phyloP scores from a whole-genome alignment of 2,329 filamentous ascomycete genomes.

The Tricladium varicosporioides region DNA sequence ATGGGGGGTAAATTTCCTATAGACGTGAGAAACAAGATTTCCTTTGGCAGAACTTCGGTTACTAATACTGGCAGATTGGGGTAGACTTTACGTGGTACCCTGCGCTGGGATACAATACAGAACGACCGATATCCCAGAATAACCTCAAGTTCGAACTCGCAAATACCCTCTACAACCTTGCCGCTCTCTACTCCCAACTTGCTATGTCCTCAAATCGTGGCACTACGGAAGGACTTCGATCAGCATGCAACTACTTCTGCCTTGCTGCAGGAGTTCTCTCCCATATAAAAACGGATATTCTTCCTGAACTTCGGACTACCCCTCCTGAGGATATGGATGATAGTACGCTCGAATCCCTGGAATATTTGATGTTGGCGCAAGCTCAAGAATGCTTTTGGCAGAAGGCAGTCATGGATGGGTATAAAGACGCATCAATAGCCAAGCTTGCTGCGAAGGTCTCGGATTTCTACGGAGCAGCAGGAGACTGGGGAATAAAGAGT shows the following conservation, averaged over 20 bases:
- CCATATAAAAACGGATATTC: slow-evolving; percentile 71
- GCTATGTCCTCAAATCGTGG: slow-evolving; percentile 76
- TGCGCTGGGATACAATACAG: slow-evolving; percentile 83
- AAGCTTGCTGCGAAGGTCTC: slow-evolving; percentile 89
- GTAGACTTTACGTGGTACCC: slow-evolving; percentile 97
- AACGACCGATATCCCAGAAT: slow-evolving; percentile 65
- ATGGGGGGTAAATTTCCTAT: slow-evolving; percentile 94
- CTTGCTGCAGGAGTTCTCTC: slow-evolving; percentile 79
- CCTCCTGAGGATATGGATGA: slow-evolving; percentile 96
- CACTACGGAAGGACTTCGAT: slow-evolving; percentile 79
- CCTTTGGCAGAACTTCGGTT: not conserved
- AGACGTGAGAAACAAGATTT: slow-evolving; percentile 56
- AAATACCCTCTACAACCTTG: slow-evolving; percentile 91
- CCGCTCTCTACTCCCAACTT: slow-evolving; percentile 89
- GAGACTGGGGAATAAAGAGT: slow-evolving; percentile 84
- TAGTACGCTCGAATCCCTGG: slow-evolving; percentile 78
- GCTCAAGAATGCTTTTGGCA: slow-evolving; percentile 98
- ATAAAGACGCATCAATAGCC: slow-evolving; percentile 90
- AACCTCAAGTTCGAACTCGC: slow-evolving; percentile 80
- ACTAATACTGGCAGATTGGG: slow-evolving; percentile 61
- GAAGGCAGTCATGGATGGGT: slow-evolving; percentile 88
- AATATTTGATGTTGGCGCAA: slow-evolving; percentile 83
- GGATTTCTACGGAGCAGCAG: slow-evolving; percentile 82
- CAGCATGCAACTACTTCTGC: slow-evolving; percentile 86
- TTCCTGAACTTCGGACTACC: slow-evolving; percentile 78